These are phyloP conservation scores for Calonectria henricotiae DNA, from an alignment of 2,329 filamentous ascomycete genomes.

Conservation along the genomic window DNA sequence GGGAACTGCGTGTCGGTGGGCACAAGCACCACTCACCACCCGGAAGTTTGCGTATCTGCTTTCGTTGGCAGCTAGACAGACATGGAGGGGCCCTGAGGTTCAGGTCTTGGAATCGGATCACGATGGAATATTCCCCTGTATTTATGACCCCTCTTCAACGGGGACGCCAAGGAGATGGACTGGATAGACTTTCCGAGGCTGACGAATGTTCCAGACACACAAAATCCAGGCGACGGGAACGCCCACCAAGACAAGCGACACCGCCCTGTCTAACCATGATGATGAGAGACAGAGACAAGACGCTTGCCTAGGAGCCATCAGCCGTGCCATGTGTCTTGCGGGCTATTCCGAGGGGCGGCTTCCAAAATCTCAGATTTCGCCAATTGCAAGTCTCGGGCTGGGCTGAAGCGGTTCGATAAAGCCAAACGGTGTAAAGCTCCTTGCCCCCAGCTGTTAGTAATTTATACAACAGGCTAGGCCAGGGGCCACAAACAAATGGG, in stretches of 20 bases:
- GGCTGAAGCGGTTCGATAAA: no score
- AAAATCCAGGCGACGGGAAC: conserved; percentile 12
- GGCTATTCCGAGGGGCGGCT: background rate
- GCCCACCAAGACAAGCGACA: background rate
- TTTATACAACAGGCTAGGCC: background rate
- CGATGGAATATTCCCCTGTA: background rate
- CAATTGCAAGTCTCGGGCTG: conserved; percentile 4
- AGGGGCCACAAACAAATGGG: background rate
- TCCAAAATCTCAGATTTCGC: conserved; percentile 12
- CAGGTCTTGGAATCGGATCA: conserved; percentile 19
- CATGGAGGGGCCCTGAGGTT: conserved; percentile 21
- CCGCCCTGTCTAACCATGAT: background rate
- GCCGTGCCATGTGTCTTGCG: conserved; percentile 6
- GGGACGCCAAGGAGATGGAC: conserved; percentile 7
- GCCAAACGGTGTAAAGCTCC: background rate
- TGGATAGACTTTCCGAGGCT: conserved; percentile 15
- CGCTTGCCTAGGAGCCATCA: background rate
- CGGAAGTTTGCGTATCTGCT: conserved; percentile 9
- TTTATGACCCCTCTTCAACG: conserved; percentile 2
- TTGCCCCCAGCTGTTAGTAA: background rate
- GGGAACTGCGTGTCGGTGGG: conserved; percentile 4
- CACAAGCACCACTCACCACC: background rate
- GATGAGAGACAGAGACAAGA: conserved; percentile 3
- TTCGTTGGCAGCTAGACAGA: conserved; percentile 1
- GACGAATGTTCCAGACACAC: conserved; percentile 6